Evolutionary conservation across 2,329 filamentous ascomycete genomes (phyloP), one percentile per base, ranked within the genome.

Genomic region (Westerdykella aurantiaca): DNA sequence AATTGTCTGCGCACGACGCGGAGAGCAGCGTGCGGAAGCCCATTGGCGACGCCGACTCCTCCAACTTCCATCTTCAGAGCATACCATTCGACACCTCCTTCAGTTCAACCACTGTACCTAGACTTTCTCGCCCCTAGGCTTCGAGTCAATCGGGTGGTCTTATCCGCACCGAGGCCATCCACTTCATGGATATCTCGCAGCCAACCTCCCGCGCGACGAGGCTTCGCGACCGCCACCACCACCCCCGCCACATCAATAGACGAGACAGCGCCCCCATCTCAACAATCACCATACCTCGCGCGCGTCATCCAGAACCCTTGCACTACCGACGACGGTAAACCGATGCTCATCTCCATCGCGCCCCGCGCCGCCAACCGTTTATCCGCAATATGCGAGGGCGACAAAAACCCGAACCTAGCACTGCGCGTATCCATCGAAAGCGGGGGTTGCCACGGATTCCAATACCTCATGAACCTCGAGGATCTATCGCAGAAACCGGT

Each of bases 391-490:
- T 63, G 66, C 50, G 66, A 54, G 47, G 73, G 48, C 46, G 75
- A 68, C 53, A 47, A 56, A 48, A 94, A 95, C 64, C 87, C 88
- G 2, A 76, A 86, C 58, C 80, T 95, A 25, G 87, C 89, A 18
- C 78, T 98, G n/a, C 86, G 91, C 41, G 86, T 98, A 53, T 84
- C 86, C 48, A 90, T 98, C 46, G 89, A 95, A 62, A 88, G 85
- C 44, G 93, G 93, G 51, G 93, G 93, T 44, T 98, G 93, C 67
- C 93, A 98, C 69, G 93, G 93, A 39, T 98, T 98, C 68, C 93
- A 98, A 66, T 98, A 98, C 64, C 73, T 95, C 38, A 95, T 98
- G 87, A 87, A 83, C 13, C 77, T 97, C 4, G 84, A 88, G 2
- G 76, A 80, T 42, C 69, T 85, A 13, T 74, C 79, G 40, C 63